These are phyloP conservation scores for Gillenia trifoliata DNA, from an alignment of 306 rosid species.

Conservation along the genomic window DNA sequence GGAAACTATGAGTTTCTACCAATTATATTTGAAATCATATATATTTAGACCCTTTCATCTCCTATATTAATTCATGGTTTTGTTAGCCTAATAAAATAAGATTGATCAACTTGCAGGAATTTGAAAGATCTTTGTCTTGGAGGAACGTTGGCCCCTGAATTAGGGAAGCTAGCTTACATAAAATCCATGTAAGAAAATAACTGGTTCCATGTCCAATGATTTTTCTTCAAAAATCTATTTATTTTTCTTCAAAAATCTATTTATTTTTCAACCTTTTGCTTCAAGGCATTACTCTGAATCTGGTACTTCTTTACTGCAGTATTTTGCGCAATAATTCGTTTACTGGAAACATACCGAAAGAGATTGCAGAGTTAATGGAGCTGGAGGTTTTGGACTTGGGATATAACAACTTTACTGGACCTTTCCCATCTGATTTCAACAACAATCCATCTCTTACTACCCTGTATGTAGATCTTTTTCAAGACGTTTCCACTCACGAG, in stretches of 20 bases:
- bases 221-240: no score
- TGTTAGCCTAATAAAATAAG: background rate
- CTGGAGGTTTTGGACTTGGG: slow-evolving; percentile 73
- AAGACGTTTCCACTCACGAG: background rate
- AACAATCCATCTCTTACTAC: slow-evolving; percentile 43
- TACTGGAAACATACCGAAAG: slow-evolving; percentile 46
- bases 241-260: no score
- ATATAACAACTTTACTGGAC: slow-evolving; percentile 60
- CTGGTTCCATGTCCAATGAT: background rate
- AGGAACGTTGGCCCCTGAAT: slow-evolving; percentile 64
- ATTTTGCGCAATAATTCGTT: slow-evolving; percentile 66
- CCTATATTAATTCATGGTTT: background rate
- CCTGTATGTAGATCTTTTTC: slow-evolving; percentile 37
- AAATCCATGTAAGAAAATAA: slow-evolving; percentile 52
- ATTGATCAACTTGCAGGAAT: slow-evolving; percentile 41
- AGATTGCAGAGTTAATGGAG: slow-evolving; percentile 43
- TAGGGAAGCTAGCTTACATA: slow-evolving; percentile 44
- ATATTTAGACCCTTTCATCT: background rate
- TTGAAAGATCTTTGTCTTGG: slow-evolving; percentile 55
- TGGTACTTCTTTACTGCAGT: slow-evolving; percentile 31
- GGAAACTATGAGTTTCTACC: no score
- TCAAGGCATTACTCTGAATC: background rate
- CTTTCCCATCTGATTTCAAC: slow-evolving; percentile 41
- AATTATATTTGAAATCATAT: background rate
- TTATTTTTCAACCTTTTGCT: background rate